These are phyloP conservation scores for Podila epigama DNA, from an alignment of 192 early-diverging fungal species.

Conservation along the genomic window DNA sequence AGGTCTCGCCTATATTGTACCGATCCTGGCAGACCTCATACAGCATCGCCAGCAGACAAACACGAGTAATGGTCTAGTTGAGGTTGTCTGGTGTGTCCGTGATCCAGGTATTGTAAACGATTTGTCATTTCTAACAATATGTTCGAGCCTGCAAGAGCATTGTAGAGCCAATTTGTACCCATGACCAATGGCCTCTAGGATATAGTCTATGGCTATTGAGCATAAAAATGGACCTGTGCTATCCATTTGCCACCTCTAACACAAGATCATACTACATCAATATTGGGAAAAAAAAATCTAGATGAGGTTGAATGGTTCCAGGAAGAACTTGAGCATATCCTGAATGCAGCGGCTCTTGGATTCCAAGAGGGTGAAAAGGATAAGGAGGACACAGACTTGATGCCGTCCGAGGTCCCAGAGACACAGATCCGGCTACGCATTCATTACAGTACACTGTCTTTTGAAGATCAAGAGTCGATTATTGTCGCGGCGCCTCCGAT, in stretches of 20 bases:
- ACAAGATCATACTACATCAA: too few relatives aligned
- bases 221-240: too few relatives aligned
- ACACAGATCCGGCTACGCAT: conserved; percentile 8
- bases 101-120: conserved; percentile 27
- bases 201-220: too few relatives aligned
- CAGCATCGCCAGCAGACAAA: conserved; percentile 3
- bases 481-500: conserved; percentile 2
- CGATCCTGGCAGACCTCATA: conserved; percentile 44
- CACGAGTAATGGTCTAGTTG: background rate
- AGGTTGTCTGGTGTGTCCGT: conserved; percentile 38
- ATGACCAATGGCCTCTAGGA: too few relatives aligned
- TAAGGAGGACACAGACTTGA: conserved; percentile 32
- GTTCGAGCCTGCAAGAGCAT: background rate
- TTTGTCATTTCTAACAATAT: background rate
- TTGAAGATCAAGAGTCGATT: conserved; percentile 25
- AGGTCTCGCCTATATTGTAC: conserved; percentile 54
- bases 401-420: conserved; percentile 3
- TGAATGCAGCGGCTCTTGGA: conserved; percentile 32
- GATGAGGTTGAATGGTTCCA: conserved; percentile 48
- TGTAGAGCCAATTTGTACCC: too few relatives aligned
- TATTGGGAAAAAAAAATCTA: too few relatives aligned
- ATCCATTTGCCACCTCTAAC: too few relatives aligned
- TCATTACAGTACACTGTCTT: conserved; percentile 4
- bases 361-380: conserved; percentile 21
- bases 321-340: conserved; percentile 27